A percentile compares a stretch with the other conserved stretches of the same genome.
phyloP scores from a whole-genome alignment of 495 filamentous ascomycete genomes.

The Aspergillus campestris region DNA sequence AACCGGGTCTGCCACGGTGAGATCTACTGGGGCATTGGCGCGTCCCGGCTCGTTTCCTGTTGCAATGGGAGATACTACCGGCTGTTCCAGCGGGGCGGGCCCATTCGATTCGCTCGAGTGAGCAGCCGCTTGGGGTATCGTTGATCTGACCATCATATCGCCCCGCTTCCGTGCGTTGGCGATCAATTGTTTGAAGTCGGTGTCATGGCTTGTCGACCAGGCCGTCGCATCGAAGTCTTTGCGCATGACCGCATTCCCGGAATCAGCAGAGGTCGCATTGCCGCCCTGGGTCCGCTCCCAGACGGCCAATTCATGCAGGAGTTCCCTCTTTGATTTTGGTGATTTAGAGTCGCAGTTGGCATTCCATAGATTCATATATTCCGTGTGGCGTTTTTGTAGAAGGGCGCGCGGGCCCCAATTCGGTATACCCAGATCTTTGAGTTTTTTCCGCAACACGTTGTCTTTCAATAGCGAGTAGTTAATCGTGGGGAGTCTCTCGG shows the following conservation, averaged over 20 bases:
- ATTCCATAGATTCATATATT: conserved; percentile 96
- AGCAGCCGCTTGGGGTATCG: conserved; percentile 18
- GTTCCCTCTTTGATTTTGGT: conserved; percentile 59
- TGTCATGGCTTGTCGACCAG: conserved; percentile 65
- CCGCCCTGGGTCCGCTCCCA: conserved; percentile 75
- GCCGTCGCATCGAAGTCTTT: conserved; percentile 76
- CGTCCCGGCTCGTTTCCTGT: not conserved
- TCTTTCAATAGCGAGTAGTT: conserved; percentile 81
- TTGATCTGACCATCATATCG: conserved; percentile 21
- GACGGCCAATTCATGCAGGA: conserved; percentile 66
- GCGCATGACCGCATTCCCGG: conserved; percentile 46
- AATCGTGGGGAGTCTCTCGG: conserved; percentile 60
- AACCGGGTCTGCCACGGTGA: not conserved
- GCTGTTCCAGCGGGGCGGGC: not conserved
- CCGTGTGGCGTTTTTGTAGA: conserved; percentile 72
- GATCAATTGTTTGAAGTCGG: conserved; percentile 68
- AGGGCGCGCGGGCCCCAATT: conserved; percentile 53
- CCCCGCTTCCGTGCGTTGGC: conserved; percentile 52
- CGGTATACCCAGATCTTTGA: conserved; percentile 76
- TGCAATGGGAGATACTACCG: not conserved
- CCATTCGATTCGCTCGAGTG: conserved; percentile 1
- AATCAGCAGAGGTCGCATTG: conserved; percentile 14
- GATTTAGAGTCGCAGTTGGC: conserved; percentile 81
- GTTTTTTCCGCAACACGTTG: conserved; percentile 62
- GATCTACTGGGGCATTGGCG: not conserved